Percentiles rank a stretch among this genome's conserved stretches.
phyloP scores from a whole-genome alignment of 108 stramenopile species.

The Aurantiochytrium sp. region DNA sequence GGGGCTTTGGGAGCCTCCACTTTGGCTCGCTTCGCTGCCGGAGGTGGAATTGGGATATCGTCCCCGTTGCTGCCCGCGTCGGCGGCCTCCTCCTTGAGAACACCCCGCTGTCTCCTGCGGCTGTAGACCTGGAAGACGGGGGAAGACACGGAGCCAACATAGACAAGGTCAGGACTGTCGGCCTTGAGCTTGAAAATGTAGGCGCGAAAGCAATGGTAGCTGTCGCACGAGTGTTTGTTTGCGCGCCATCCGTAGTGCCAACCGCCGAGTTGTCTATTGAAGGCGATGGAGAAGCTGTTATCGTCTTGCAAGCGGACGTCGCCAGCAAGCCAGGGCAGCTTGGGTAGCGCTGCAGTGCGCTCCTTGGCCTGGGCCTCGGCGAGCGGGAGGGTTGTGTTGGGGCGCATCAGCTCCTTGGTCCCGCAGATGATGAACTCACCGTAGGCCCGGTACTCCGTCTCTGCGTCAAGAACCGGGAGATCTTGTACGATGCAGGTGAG shows the following conservation, averaged over 20 bases:
- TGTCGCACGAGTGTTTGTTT: conserved; percentile 5
- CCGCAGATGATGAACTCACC: neutral
- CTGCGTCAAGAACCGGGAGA: neutral
- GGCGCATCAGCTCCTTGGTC: neutral
- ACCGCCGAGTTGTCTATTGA: neutral
- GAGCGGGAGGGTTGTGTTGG: neutral
- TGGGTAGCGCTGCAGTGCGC: neutral
- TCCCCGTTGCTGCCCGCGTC: too few species aligned
- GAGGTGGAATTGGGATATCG: too few species aligned
- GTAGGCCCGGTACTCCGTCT: neutral
- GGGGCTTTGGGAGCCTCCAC: too few species aligned
- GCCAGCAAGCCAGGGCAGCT: neutral
- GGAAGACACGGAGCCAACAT: neutral
- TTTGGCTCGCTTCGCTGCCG: too few species aligned
- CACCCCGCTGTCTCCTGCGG: neutral
- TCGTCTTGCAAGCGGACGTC: neutral
- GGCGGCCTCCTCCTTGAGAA: neutral
- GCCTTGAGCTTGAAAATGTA: neutral
- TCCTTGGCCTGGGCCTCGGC: neutral
- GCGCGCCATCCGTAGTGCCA: neutral
- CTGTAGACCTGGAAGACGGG: conserved; percentile 8
- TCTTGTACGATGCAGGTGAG: neutral
- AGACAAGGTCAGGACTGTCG: neutral
- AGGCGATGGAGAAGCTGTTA: neutral
- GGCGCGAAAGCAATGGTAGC: neutral